A percentile compares a stretch with the other conserved stretches of the same genome.
Evolutionary conservation across 352 stramenopile species (phyloP).

Genomic region (Phytopythium cucurbitacearum): DNA sequence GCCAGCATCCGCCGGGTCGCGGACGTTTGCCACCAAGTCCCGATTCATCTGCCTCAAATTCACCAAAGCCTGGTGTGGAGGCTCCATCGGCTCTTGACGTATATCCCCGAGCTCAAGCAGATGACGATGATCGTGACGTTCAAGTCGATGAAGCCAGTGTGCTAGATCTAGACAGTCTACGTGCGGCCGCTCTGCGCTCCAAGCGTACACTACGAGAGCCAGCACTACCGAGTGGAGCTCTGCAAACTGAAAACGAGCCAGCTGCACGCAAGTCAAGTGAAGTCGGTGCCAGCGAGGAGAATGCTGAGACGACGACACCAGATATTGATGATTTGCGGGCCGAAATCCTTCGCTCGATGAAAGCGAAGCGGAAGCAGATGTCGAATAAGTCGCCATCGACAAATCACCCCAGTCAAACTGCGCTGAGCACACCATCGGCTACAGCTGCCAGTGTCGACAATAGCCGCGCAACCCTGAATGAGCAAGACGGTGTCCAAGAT

Average conservation of each 20-base stretch:
- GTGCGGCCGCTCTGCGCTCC: constrained; percentile 53
- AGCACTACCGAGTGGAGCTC: no score
- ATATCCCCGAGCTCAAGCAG: no score
- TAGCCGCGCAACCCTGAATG: background rate
- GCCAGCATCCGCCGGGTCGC: no score
- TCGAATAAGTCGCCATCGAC: constrained; percentile 2
- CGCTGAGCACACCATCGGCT: no score
- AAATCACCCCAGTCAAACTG: no score
- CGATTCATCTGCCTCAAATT: no score
- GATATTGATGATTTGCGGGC: constrained; percentile 38
- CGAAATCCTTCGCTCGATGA: constrained; percentile 47
- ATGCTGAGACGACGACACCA: background rate
- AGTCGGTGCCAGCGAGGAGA: constrained; percentile 8
- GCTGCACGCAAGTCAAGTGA: background rate
- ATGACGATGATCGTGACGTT: no score
- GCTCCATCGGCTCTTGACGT: no score
- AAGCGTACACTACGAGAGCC: constrained; percentile 18
- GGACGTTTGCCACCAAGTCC: no score
- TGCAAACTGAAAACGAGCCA: no score
- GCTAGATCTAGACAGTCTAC: constrained; percentile 66
- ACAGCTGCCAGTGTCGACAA: background rate
- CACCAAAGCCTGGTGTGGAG: no score
- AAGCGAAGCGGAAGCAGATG: constrained; percentile 22
- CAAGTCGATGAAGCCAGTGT: constrained; percentile 7
- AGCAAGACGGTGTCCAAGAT: constrained; percentile 3